Percentiles rank a stretch among this genome's conserved stretches.
phyloP scores from a whole-genome alignment of 2,329 filamentous ascomycete species.

The Trichocomaceae sp. region DNA sequence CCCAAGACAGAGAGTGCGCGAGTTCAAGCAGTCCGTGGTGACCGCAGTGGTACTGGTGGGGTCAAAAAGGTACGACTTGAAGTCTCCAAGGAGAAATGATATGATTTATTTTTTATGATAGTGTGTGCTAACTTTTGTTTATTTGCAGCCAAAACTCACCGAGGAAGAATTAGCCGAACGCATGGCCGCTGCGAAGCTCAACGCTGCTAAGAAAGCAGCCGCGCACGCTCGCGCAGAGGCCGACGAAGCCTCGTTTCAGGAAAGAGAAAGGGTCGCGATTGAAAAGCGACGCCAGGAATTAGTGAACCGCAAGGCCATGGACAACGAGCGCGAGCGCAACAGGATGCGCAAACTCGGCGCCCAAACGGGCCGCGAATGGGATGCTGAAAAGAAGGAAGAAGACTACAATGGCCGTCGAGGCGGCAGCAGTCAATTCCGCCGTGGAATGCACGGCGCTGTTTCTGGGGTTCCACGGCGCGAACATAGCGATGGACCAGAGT shows the following conservation, averaged over 20 bases:
- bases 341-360: conserved; percentile 54
- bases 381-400: conserved; percentile 54
- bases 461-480: conserved; percentile 29
- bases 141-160: conserved; percentile 51
- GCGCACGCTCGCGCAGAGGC: conserved; percentile 61
- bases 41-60: conserved; percentile 50
- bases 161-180: conserved; percentile 57
- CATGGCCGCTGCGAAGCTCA: conserved; percentile 55
- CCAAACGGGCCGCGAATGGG: conserved; percentile 55
- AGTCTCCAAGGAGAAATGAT: not conserved
- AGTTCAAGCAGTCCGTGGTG: conserved; percentile 47
- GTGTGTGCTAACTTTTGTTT: conserved; percentile 16
- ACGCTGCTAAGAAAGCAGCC: conserved; percentile 53
- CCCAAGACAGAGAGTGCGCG: conserved; percentile 21
- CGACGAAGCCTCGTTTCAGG: conserved; percentile 58
- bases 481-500: conserved; percentile 19
- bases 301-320: conserved; percentile 52
- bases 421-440: conserved; percentile 37
- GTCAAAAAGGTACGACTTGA: conserved; percentile 37
- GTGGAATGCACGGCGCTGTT: conserved; percentile 49
- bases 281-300: conserved; percentile 48
- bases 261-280: conserved; percentile 55
- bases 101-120: conserved; percentile 5
- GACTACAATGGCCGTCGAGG: conserved; percentile 42
- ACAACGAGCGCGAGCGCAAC: conserved; percentile 57